Percentiles rank a stretch among this genome's conserved stretches.
Conservation (phyloP, 2,329 filamentous ascomycete genomes). For the Daldinia sp. region DNA sequence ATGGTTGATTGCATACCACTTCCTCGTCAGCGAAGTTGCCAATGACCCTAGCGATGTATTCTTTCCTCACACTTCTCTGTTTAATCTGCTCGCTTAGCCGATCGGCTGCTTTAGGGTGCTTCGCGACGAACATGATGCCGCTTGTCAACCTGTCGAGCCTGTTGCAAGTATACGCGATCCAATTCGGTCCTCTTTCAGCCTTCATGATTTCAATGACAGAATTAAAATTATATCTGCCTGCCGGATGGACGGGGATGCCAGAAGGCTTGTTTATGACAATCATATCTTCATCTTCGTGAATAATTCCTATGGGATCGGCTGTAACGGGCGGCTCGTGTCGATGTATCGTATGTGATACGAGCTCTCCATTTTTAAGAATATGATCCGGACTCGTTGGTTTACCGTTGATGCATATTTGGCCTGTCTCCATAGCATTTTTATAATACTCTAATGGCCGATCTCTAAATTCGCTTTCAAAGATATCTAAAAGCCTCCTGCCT, state of each 20-base stretch:
- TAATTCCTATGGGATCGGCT: constrained; percentile 77
- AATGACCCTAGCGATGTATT: constrained; percentile 91
- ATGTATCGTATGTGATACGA: constrained; percentile 92
- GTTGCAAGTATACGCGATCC: constrained; percentile 78
- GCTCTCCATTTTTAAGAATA: constrained; percentile 84
- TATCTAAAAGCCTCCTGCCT: constrained; percentile 79
- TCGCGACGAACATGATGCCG: constrained; percentile 98
- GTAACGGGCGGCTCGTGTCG: constrained; percentile 95
- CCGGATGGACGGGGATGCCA: constrained; percentile 93
- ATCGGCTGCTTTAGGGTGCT: constrained; percentile 82
- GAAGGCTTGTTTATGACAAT: constrained; percentile 98
- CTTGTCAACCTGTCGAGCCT: constrained; percentile 93
- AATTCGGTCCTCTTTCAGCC: constrained; percentile 68
- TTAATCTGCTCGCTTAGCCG: constrained; percentile 78
- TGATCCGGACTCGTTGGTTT: constrained; percentile 72
- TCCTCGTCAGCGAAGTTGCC: constrained; percentile 93
- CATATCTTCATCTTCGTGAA: constrained; percentile 92
- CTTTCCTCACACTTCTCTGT: constrained; percentile 85
- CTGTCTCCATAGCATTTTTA: constrained; percentile 79
- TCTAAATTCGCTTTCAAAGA: constrained; percentile 91
- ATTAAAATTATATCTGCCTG: constrained; percentile 95
- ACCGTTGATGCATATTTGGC: constrained; percentile 82
- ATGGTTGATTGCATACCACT: constrained; percentile 90
- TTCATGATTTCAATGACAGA: constrained; percentile 93
- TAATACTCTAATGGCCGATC: constrained; percentile 90